Percentiles rank a stretch among this genome's conserved stretches.
These are phyloP conservation scores for Aschersonia sp. DNA, from an alignment of 2,329 filamentous ascomycete species.

Conservation along the genomic window DNA sequence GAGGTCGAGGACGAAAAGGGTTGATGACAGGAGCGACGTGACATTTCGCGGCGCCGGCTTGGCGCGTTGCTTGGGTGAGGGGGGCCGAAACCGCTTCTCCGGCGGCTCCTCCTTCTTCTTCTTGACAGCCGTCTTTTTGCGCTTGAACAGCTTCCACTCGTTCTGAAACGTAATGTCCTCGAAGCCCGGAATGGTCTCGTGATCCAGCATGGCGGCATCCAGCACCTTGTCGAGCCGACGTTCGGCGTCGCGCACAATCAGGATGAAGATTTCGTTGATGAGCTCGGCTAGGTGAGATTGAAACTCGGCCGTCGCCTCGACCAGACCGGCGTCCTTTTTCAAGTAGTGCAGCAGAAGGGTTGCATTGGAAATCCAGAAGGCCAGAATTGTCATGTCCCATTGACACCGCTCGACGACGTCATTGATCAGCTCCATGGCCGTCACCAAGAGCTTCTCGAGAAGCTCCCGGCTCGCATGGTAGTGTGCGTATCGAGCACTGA, in stretches of 20 bases:
- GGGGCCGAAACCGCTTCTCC: constrained; percentile 83
- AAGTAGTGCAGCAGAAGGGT: constrained; percentile 92
- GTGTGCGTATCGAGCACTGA: constrained; percentile 89
- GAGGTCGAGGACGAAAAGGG: constrained; percentile 91
- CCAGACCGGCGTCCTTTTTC: constrained; percentile 78
- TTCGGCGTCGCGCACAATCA: constrained; percentile 93
- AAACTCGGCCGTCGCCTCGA: constrained; percentile 72
- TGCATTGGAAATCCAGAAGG: constrained; percentile 97
- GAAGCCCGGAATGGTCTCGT: constrained; percentile 94
- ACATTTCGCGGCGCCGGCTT: constrained; percentile 91
- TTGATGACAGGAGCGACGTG: constrained; percentile 87
- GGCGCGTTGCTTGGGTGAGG: constrained; percentile 82
- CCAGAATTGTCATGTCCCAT: constrained; percentile 99
- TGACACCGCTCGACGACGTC: constrained; percentile 89
- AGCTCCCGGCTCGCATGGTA: constrained; percentile 87
- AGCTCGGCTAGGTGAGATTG: constrained; percentile 88
- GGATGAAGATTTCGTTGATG: constrained; percentile 95
- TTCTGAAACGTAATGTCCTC: constrained; percentile 96
- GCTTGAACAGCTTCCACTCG: constrained; percentile 95
- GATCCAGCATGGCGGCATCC: constrained; percentile 86
- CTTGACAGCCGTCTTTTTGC: constrained; percentile 69
- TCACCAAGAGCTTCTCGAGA: constrained; percentile 63
- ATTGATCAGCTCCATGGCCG: constrained; percentile 93
- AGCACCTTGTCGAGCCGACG: constrained; percentile 91
- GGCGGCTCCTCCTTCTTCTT: constrained; percentile 70